Evolutionary conservation across 2,329 filamentous ascomycete species (phyloP).

Genomic region (Verticillium tricorpus): DNA sequence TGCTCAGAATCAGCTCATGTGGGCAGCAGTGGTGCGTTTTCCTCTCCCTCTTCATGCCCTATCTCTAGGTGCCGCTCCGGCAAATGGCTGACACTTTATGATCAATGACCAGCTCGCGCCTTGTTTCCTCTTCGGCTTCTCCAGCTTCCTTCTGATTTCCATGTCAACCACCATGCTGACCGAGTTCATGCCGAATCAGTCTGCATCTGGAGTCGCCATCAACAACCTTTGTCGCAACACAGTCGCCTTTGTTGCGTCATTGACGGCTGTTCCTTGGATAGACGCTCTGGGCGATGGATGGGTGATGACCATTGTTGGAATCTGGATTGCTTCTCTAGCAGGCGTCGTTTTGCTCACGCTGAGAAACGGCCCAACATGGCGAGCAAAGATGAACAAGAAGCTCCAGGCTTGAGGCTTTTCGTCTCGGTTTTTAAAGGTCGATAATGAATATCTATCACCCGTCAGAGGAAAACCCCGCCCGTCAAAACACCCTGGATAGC

Average conservation of each 20-base stretch:
- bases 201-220: background rate
- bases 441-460: no score
- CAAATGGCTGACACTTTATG: no score
- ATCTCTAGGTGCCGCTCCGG: no score
- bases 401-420: no score
- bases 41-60: no score
- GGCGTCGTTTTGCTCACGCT: background rate
- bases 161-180: background rate
- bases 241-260: background rate
- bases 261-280: background rate
- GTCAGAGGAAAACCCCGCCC: no score
- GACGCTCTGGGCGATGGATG: background rate
- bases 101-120: background rate
- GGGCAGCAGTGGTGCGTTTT: background rate
- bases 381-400: no score
- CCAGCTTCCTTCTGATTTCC: background rate
- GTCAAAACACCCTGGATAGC: no score
- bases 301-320: background rate
- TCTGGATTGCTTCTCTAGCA: background rate
- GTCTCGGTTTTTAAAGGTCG: no score
- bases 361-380: background rate
- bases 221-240: background rate
- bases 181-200: background rate
- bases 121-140: background rate
- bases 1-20: background rate